Conservation (phyloP, 306 rosid genomes). For the Lupinus albus region DNA sequence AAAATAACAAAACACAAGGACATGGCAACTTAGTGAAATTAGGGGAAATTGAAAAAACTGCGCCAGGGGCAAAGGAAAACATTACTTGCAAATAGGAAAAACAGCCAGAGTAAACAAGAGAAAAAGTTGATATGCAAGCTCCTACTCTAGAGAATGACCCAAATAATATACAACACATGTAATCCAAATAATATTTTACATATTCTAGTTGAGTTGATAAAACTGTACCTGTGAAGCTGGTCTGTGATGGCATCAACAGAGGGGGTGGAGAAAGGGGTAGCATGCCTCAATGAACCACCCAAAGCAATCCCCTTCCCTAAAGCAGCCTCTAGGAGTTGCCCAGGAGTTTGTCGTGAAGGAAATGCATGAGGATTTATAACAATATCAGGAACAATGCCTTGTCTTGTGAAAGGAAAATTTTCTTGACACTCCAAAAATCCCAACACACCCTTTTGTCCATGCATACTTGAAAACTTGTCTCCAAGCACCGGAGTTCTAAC, state of each 20-base stretch:
- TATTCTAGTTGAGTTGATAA: slow-evolving; percentile 12
- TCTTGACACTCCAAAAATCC: slow-evolving; percentile 92
- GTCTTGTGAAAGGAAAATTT: slow-evolving; percentile 87
- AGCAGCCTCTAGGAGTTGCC: slow-evolving; percentile 96
- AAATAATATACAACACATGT: slow-evolving; percentile 9
- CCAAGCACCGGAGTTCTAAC: slow-evolving; percentile 94
- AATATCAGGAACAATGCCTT: slow-evolving; percentile 94
- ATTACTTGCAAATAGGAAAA: slow-evolving; percentile 14
- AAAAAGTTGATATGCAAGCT: slow-evolving; percentile 23
- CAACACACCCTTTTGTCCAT: slow-evolving; percentile 96
- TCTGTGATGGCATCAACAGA: slow-evolving; percentile 80
- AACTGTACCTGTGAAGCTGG: slow-evolving; percentile 81
- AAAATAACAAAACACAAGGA: slow-evolving; percentile 5
- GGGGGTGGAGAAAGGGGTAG: slow-evolving; percentile 89
- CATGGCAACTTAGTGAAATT: slow-evolving; percentile 1
- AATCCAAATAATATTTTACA: slow-evolving; percentile 24
- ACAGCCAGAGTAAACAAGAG: slow-evolving; percentile 18
- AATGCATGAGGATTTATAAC: slow-evolving; percentile 98
- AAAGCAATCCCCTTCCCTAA: slow-evolving; percentile 92
- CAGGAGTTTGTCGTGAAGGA: slow-evolving; percentile 97
- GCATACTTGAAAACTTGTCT: slow-evolving; percentile 99
- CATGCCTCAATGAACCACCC: slow-evolving; percentile 64
- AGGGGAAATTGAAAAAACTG: slow-evolving; percentile 14
- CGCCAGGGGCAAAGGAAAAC: slow-evolving; percentile 18
- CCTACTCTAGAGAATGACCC: slow-evolving; percentile 11